phyloP scores from a whole-genome alignment of 2,329 filamentous ascomycete genomes.

The Verticillium nonalfalfae region DNA sequence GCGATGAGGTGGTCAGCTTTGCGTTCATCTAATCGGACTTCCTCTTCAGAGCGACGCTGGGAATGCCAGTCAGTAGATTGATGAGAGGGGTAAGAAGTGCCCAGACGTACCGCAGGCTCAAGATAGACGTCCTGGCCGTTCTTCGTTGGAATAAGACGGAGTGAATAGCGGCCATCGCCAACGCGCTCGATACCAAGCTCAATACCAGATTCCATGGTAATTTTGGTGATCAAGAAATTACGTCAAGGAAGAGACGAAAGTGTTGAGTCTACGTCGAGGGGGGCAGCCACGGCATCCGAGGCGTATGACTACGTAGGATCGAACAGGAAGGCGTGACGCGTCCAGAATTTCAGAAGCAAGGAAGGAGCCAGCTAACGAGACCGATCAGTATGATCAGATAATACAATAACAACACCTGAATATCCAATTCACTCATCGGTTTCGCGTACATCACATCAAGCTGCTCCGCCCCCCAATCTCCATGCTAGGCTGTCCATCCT shows the following conservation, averaged over 20 bases:
- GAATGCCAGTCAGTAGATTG: neutral
- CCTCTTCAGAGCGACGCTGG: neutral
- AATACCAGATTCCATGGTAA: neutral
- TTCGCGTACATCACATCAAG: conserved; percentile 64
- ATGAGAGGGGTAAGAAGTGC: too few species aligned
- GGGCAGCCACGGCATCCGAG: too few species aligned
- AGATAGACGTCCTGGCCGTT: neutral
- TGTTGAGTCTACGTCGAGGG: too few species aligned
- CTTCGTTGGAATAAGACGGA: neutral
- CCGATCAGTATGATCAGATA: neutral
- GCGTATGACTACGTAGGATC: too few species aligned
- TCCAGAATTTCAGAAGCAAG: neutral
- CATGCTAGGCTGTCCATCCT: conserved; percentile 81
- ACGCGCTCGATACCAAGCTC: neutral
- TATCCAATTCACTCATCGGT: neutral
- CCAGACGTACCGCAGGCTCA: neutral
- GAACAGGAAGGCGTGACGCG: too few species aligned
- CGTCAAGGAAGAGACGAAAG: too few species aligned
- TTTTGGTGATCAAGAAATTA: neutral
- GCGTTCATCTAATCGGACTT: neutral
- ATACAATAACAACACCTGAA: neutral
- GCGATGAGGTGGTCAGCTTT: neutral
- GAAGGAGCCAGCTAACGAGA: neutral
- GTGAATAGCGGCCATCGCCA: neutral
- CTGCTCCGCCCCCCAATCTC: conserved; percentile 91